These are phyloP conservation scores for Fusarium verrucosum DNA, from an alignment of 2,329 filamentous ascomycete species.

Conservation along the genomic window DNA sequence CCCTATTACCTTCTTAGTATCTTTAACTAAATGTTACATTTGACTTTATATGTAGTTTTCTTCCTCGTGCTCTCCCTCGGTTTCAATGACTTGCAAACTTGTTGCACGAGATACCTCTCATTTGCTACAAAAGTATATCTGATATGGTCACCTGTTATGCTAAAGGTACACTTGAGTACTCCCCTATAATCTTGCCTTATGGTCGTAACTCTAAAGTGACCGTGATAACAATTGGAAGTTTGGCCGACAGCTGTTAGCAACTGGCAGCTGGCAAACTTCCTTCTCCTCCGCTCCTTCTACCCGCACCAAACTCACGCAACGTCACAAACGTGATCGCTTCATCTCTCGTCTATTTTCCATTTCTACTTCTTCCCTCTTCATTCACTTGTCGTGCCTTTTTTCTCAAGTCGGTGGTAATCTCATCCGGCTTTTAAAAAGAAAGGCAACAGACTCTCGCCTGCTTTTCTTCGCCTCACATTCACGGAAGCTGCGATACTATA, in stretches of 20 bases:
- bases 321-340: conserved; percentile 6
- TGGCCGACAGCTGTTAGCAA: conserved; percentile 26
- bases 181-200: neutral
- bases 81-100: neutral
- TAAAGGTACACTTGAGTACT: neutral
- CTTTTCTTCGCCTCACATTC: conserved; percentile 19
- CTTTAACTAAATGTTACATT: neutral
- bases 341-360: neutral
- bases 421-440: neutral
- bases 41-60: neutral
- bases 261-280: conserved; percentile 23
- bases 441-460: conserved; percentile 3
- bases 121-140: conserved; percentile 1
- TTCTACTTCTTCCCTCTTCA: neutral
- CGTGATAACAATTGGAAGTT: conserved; percentile 15
- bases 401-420: conserved; percentile 2
- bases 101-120: conserved; percentile 6
- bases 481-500: conserved; percentile 23
- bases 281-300: conserved; percentile 2
- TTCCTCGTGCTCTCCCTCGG: neutral
- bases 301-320: conserved; percentile 5
- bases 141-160: neutral
- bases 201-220: neutral
- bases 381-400: conserved; percentile 1
- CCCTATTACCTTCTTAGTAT: neutral